These are phyloP conservation scores for Nitzschia palea DNA, from an alignment of 108 stramenopile genomes.

Conservation along the genomic window DNA sequence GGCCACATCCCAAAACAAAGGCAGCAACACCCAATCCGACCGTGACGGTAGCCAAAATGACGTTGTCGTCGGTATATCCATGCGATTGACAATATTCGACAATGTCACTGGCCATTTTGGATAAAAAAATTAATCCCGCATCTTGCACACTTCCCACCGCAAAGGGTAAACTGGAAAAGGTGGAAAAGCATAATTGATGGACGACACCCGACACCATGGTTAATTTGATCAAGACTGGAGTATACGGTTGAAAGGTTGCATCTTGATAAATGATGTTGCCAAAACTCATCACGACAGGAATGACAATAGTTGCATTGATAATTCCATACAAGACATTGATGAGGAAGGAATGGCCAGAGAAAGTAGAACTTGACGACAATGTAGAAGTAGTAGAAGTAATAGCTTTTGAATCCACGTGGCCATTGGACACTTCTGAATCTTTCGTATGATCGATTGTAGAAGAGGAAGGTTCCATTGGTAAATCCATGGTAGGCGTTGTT, in stretches of 20 bases:
- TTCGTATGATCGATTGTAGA: not conserved
- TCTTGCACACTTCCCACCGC: constrained; percentile 97
- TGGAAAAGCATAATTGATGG: constrained; percentile 91
- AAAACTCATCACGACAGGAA: constrained; percentile 88
- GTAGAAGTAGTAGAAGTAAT: not conserved
- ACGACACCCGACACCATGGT: constrained; percentile 82
- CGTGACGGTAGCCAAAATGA: constrained; percentile 73
- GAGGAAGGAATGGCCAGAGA: not conserved
- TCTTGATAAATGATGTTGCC: constrained; percentile 88
- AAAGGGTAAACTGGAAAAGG: constrained; percentile 84
- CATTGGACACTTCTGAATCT: not conserved
- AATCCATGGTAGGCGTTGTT: not conserved
- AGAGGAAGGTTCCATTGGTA: not conserved
- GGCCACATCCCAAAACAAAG: constrained; percentile 77
- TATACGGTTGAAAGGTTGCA: constrained; percentile 72
- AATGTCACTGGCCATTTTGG: constrained; percentile 81
- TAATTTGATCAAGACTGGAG: constrained; percentile 79
- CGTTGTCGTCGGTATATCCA: constrained; percentile 40
- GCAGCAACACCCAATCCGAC: constrained; percentile 79
- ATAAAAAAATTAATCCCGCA: constrained; percentile 96
- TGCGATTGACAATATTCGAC: constrained; percentile 48
- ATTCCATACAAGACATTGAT: constrained; percentile 63
- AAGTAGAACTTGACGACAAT: constrained; percentile 18
- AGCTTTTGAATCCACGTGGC: not conserved
- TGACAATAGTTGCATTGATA: constrained; percentile 79